Evolutionary conservation across 192 early-diverging fungal genomes (phyloP), one percentile per base, ranked within the genome.

Genomic region (Backusella parvicylindrica): DNA sequence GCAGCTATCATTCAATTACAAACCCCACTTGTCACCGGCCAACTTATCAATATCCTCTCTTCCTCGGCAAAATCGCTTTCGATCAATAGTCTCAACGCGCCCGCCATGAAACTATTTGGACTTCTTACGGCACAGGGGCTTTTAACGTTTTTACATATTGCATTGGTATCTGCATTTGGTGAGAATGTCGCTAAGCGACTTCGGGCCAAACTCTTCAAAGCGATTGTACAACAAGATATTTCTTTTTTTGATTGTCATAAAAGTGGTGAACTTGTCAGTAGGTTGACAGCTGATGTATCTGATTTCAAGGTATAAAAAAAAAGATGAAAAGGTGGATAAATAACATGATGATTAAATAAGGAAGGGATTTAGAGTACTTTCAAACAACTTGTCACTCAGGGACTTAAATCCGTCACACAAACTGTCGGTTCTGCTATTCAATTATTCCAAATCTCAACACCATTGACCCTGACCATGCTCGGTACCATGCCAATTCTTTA

Each of bases 131-230:
- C 84, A 38, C 86, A 92, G 74, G 90, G 87, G 30, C 40, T 83
- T 16, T 79, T 91, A 71, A 89, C 90, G 30, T 87, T 87, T 78
- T 83, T 82, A 1, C 90, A 91, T 68, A 89, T 89, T n/a, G 78
- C 86, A 21, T 80, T 91, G 69, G 89, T 90, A 9, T 78, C 89
- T 6, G 71, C 81, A 1, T 82, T 91, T 71, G 90, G 90, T 50
- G 90, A 90, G 75, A 84, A 85, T n/a, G 73, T 91, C 0, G 86
- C 86, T 2, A 40, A 72, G 50, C 84, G 90, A 7, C 75, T 91
- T 67, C 85, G 85, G 28, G 50, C 65, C 21, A 79, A 79, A 36
- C 80, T 88, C 3, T 85, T 90, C 71, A 53, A 74, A 0, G 77
- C 87, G 37, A 84, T 92, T 67, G 73, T 92, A 12, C 68, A 41